These are phyloP conservation scores for Hermanozyma aechmeae DNA, from an alignment of 805 yeast genomes.

Conservation along the genomic window DNA sequence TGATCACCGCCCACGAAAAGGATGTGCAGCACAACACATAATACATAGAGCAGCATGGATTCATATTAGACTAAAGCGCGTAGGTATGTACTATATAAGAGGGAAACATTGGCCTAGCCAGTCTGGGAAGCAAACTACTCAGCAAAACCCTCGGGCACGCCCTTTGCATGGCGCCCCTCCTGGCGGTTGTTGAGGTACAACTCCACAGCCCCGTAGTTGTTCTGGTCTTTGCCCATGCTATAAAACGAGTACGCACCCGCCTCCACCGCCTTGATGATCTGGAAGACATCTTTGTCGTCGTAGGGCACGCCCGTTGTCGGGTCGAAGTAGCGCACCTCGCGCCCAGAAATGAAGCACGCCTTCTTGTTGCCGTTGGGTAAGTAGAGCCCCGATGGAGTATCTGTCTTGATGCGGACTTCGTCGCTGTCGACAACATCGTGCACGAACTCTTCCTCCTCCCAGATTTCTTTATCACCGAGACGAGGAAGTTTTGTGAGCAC, in stretches of 20 bases:
- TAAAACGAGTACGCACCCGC: conserved; percentile 46
- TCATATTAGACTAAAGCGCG: background rate
- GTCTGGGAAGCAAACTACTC: too few relatives aligned
- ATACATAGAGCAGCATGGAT: background rate
- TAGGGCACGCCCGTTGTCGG: conserved; percentile 86
- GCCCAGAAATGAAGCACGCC: conserved; percentile 68
- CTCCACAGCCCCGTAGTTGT: conserved; percentile 42
- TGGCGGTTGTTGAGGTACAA: conserved; percentile 31
- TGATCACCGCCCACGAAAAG: conserved; percentile 51
- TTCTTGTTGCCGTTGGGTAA: conserved; percentile 61
- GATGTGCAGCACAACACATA: conserved; percentile 44
- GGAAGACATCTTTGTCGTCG: conserved; percentile 72
- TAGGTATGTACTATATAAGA: too few relatives aligned
- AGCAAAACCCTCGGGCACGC: conserved; percentile 81
- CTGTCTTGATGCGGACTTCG: conserved; percentile 43
- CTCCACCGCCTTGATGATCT: conserved; percentile 42
- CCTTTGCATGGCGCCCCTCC: conserved; percentile 68
- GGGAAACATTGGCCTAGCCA: too few relatives aligned
- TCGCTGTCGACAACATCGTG: conserved; percentile 30
- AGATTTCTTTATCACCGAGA: conserved; percentile 48
- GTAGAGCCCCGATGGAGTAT: conserved; percentile 67
- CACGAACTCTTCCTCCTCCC: conserved; percentile 32
- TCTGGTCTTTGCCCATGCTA: conserved; percentile 38
- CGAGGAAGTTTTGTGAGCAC: conserved; percentile 42
- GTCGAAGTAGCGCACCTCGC: conserved; percentile 75